Evolutionary conservation across 1,284 basidiomycete genomes (phyloP).

Genomic region (Cutaneotrichosporon daszewskae): DNA sequence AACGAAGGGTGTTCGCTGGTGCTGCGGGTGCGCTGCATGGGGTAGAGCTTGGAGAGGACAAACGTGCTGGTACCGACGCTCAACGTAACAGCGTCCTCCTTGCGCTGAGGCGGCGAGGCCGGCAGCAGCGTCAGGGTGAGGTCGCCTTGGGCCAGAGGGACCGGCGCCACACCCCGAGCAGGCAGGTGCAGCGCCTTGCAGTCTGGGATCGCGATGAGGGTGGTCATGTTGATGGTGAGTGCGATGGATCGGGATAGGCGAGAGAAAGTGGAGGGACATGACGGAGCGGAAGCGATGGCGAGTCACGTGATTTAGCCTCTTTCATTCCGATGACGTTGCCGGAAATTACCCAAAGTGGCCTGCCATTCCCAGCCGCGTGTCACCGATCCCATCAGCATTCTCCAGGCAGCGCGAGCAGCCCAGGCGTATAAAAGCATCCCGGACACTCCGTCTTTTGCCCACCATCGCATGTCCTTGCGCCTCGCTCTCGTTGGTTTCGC

Average conservation of each 20-base stretch:
- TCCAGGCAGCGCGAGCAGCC: too few relatives aligned
- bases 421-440: too few relatives aligned
- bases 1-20: conserved; percentile 40
- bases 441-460: too few relatives aligned
- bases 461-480: too few relatives aligned
- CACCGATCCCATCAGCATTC: too few relatives aligned
- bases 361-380: too few relatives aligned
- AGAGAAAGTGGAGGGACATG: conserved; percentile 6
- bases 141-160: conserved; percentile 40
- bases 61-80: conserved; percentile 37
- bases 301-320: too few relatives aligned
- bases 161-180: conserved; percentile 23
- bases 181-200: conserved; percentile 39
- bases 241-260: neutral
- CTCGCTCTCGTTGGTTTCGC: too few relatives aligned
- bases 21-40: conserved; percentile 36
- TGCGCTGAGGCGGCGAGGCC: conserved; percentile 34
- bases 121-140: conserved; percentile 39
- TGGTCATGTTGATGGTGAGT: conserved; percentile 30
- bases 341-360: too few relatives aligned
- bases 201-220: conserved; percentile 37
- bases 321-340: too few relatives aligned
- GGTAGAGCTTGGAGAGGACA: conserved; percentile 31
- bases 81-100: conserved; percentile 31
- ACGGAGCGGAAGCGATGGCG: neutral